Conservation (phyloP, 495 filamentous ascomycete genomes). For the Viridothelium virens region DNA sequence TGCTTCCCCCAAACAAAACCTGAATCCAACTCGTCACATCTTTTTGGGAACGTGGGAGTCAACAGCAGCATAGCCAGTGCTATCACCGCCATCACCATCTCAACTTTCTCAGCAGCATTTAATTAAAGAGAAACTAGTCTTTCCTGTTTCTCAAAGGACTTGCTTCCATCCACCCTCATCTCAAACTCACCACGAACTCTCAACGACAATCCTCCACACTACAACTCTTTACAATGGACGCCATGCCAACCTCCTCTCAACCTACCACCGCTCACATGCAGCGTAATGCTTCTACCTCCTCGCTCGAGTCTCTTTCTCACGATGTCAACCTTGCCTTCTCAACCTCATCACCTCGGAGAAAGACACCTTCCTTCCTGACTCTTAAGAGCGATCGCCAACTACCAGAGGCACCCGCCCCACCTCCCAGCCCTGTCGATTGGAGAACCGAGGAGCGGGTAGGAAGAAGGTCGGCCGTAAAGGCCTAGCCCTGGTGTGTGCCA, state of each 20-base stretch:
- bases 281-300: neutral
- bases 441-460: neutral
- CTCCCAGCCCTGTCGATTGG: constrained; percentile 8
- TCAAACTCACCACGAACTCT: neutral
- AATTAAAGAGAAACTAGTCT: too few species aligned
- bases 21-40: too few species aligned
- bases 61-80: neutral
- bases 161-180: neutral
- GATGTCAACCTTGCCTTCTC: neutral
- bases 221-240: neutral
- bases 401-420: constrained; percentile 1
- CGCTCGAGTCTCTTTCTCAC: constrained; percentile 5
- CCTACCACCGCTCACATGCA: neutral
- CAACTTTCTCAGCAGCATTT: neutral
- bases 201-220: neutral
- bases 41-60: neutral
- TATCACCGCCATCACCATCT: neutral
- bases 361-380: neutral
- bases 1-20: too few species aligned
- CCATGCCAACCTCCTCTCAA: neutral
- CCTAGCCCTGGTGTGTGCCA: neutral
- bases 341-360: neutral
- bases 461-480: neutral
- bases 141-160: too few species aligned
- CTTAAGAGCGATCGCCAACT: neutral